Conservation (phyloP, 257 asterid species). For the Solanum paucissectum region DNA sequence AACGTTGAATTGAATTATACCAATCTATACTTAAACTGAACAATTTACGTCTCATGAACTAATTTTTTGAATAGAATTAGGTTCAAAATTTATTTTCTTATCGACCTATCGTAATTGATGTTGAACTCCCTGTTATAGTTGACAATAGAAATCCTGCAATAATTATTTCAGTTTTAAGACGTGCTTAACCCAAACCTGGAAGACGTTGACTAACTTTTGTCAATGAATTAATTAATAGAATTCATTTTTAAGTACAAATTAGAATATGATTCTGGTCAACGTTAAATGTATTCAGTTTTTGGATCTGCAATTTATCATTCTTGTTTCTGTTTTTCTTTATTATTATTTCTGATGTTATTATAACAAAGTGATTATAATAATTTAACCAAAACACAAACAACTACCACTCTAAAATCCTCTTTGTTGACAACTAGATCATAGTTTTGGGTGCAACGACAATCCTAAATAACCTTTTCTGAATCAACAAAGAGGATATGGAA, state of each 20-base stretch:
- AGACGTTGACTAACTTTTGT: not conserved
- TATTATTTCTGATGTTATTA: not conserved
- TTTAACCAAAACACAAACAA: not conserved
- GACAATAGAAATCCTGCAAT: not conserved
- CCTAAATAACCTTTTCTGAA: not conserved
- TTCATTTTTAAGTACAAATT: not conserved
- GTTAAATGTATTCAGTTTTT: not conserved
- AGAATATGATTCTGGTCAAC: not conserved
- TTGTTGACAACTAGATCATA: not conserved
- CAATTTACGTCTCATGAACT: not conserved
- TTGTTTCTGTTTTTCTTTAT: not conserved
- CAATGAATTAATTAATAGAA: not conserved
- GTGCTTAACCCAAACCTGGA: not conserved
- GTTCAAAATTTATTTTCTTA: not conserved
- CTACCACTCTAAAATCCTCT: not conserved
- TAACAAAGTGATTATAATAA: not conserved
- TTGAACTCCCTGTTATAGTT: not conserved
- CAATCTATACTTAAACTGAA: not conserved
- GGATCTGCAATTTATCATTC: not conserved
- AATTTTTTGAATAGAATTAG: rapidly evolving
- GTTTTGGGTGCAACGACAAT: not conserved
- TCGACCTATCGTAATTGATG: too few species aligned
- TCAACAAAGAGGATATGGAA: not conserved
- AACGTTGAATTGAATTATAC: not conserved
- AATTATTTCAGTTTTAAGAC: not conserved